phyloP scores from a whole-genome alignment of 1,284 basidiomycete genomes.

The Mycena citricolor region DNA sequence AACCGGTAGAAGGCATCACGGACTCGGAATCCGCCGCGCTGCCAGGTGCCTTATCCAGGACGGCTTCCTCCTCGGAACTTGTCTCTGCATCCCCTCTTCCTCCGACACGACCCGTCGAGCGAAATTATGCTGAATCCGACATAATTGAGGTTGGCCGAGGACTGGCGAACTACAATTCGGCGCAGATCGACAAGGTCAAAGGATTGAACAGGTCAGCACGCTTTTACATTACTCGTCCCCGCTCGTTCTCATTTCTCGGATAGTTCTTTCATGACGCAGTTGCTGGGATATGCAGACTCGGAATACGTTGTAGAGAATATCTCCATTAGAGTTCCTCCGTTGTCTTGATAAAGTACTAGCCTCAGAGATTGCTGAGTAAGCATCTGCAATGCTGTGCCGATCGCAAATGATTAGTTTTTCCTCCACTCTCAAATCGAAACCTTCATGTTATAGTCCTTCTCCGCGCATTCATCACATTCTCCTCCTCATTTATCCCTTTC shows the following conservation, averaged over 20 bases:
- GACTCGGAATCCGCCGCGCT: constrained; percentile 32
- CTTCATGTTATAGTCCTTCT: constrained; percentile 19
- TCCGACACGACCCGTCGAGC: constrained; percentile 4
- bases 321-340: constrained; percentile 58
- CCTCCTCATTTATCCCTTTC: constrained; percentile 20
- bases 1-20: constrained; percentile 29
- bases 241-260: constrained; percentile 3
- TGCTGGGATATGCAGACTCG: constrained; percentile 92
- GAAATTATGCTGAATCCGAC: constrained; percentile 55
- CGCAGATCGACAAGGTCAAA: constrained; percentile 87
- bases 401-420: constrained; percentile 12
- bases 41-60: constrained; percentile 33
- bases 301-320: constrained; percentile 97
- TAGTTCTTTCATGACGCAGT: constrained; percentile 79
- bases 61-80: constrained; percentile 40
- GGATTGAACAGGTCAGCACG: constrained; percentile 80
- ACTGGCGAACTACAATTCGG: constrained; percentile 93
- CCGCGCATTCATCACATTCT: constrained; percentile 3
- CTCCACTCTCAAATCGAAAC: neutral
- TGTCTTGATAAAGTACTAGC: constrained; percentile 23
- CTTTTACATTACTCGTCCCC: constrained; percentile 1
- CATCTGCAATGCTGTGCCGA: no score
- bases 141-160: constrained; percentile 91
- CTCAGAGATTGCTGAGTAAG: no score
- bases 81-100: constrained; percentile 40